Evolutionary conservation across 2,329 filamentous ascomycete genomes (phyloP).

Genomic region (Westerdykella ornata): DNA sequence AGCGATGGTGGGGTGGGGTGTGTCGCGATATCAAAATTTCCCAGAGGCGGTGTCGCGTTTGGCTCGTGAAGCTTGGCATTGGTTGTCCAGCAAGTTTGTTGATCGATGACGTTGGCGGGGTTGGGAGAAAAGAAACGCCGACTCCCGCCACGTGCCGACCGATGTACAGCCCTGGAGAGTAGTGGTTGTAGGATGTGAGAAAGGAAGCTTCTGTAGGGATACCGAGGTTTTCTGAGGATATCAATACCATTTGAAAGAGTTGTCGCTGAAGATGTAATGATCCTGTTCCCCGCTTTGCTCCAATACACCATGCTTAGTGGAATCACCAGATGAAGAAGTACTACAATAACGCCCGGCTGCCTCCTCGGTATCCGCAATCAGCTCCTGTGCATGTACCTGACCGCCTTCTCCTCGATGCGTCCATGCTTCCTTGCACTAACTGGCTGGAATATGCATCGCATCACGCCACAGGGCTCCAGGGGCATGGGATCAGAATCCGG

Average conservation of each 20-base stretch:
- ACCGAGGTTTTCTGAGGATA: neutral
- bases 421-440: neutral
- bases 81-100: no score
- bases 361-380: no score
- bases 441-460: neutral
- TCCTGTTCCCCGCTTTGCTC: neutral
- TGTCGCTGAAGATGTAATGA: neutral
- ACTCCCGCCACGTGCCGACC: neutral
- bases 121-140: neutral
- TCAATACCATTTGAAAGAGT: neutral
- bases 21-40: neutral
- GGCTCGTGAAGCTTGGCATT: constrained; percentile 18
- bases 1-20: constrained; percentile 4
- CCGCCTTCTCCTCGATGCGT: neutral
- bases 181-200: no score
- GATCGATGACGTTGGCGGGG: constrained; percentile 27
- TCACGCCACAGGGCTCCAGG: constrained; percentile 88
- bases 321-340: neutral
- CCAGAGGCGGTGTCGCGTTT: constrained; percentile 11
- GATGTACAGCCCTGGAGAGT: no score
- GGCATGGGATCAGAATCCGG: constrained; percentile 85
- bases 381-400: neutral
- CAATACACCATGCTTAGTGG: neutral
- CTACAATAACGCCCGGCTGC: no score
- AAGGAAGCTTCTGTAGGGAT: no score